Percentiles rank a stretch among this genome's conserved stretches.
phyloP scores from a whole-genome alignment of 768 basidiomycete species.

The Leccinellum luteum region DNA sequence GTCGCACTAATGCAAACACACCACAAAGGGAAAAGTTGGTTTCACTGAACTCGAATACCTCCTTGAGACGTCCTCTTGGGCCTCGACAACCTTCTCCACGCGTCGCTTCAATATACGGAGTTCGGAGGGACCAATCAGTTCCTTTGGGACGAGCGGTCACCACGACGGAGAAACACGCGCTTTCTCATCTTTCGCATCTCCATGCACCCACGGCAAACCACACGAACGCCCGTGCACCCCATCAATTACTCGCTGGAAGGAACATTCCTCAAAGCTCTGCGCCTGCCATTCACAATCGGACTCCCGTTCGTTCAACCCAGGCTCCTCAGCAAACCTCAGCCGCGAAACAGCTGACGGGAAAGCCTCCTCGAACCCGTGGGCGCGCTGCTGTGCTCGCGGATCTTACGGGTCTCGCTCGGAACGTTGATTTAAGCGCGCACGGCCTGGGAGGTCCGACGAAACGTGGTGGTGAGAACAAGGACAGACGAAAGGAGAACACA shows the following conservation, averaged over 20 bases:
- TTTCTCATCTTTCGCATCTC: background rate
- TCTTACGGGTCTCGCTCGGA: constrained; percentile 36
- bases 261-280: constrained; percentile 8
- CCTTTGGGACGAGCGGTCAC: background rate
- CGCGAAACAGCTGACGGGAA: constrained; percentile 28
- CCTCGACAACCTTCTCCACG: constrained; percentile 21
- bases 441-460: constrained; percentile 22
- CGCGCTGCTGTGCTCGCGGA: constrained; percentile 38
- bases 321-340: constrained; percentile 5
- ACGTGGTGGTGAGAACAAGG: constrained; percentile 29
- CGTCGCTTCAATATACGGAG: background rate
- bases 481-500: constrained; percentile 21
- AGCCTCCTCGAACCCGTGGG: constrained; percentile 25
- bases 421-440: constrained; percentile 31
- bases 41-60: constrained; percentile 24
- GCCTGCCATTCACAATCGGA: constrained; percentile 23
- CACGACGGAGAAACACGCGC: constrained; percentile 5
- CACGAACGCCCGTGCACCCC: constrained; percentile 12
- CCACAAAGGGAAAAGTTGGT: constrained; percentile 13
- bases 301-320: constrained; percentile 15
- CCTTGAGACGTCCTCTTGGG: constrained; percentile 21
- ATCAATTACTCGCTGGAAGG: background rate
- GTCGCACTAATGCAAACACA: background rate
- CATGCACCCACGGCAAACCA: constrained; percentile 2
- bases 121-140: constrained; percentile 1